A percentile compares a stretch with the other conserved stretches of the same genome.
Evolutionary conservation across 768 basidiomycete species (phyloP).

Genomic region (Candolleomyces aberdarensis): DNA sequence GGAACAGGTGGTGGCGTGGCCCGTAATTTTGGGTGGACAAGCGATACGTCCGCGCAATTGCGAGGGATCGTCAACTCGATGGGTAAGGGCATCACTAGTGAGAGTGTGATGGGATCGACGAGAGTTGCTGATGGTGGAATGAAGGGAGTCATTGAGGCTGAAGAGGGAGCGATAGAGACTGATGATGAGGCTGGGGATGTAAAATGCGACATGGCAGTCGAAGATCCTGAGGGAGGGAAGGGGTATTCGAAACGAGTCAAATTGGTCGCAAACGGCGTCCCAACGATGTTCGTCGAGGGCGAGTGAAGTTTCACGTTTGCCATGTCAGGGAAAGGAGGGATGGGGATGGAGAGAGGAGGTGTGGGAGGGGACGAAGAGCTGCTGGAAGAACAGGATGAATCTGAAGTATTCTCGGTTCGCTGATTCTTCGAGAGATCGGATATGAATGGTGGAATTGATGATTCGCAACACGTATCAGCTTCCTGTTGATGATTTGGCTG

Average conservation of each 20-base stretch:
- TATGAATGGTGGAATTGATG: neutral
- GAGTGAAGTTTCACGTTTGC: conserved; percentile 17
- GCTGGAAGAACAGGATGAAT: neutral
- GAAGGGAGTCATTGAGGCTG: neutral
- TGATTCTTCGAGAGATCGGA: neutral
- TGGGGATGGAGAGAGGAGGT: neutral
- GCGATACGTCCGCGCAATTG: neutral
- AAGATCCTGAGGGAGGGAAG: conserved; percentile 20
- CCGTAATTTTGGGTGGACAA: conserved; percentile 23
- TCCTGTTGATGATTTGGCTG: neutral
- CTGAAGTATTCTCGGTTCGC: neutral
- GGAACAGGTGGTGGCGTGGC: conserved; percentile 22
- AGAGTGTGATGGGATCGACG: neutral
- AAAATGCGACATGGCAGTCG: neutral
- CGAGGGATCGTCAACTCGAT: neutral
- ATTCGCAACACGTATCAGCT: neutral
- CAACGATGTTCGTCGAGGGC: conserved; percentile 26
- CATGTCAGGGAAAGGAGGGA: neutral
- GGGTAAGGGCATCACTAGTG: neutral
- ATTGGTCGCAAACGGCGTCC: conserved; percentile 31
- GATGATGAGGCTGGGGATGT: conserved; percentile 12
- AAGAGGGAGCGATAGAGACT: conserved; percentile 13
- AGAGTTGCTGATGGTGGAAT: neutral
- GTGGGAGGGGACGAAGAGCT: neutral
- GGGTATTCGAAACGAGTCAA: conserved; percentile 31